Base-by-base conservation (phyloP, 2,329 filamentous ascomycete genomes). In the Xylariaceae sp. region DNA sequence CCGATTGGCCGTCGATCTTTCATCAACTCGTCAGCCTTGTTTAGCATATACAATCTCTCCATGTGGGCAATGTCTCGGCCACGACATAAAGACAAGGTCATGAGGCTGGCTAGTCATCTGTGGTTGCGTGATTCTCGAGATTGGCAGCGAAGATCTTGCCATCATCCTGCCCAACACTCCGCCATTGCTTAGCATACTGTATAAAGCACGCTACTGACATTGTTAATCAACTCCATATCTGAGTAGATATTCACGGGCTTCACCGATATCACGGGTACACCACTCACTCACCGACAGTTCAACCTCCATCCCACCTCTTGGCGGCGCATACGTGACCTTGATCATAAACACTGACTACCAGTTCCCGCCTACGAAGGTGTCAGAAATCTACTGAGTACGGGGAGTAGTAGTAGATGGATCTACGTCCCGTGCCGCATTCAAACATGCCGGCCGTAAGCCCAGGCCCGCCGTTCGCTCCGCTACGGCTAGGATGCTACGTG, bases 21-120 rank as follows among this genome's bases (percentile, higher is more conserved):
- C 42, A 39, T 55, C 42, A 15, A 45, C 11, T 39, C 53, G 55
- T 52, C 62, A 61, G 59, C 62, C 62, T 61, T 54, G 56, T 55
- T 56, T 23, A 55, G 15, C 37, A 42, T 42, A 42, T 30, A 52
- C 53, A 13, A 8, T 51, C 30, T 37, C 44, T 42, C 18, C 15
- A 55, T 59, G 56, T 49, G 23, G 53, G 55, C 13, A 11, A 54
- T 48, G 23, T 30, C 30, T 34, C 45, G 53, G 52, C 39, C 50
- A 56, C 23, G 2, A n/a, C 34, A 37, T 49, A 45, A 13, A 47
- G 50, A 23, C 37, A 57, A 34, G 47, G 53, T 57, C 59, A 62
- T 62, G 62, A 60, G 62, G 60, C 62, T 60, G 53, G 47, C 53
- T 45, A 34, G 17, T 45, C 30, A 35, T 37, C 54, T 47, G 53